A percentile compares a stretch with the other conserved stretches of the same genome.
These are phyloP conservation scores for Eragrostis tef DNA, from an alignment of 202 grass and related monocot species.

Conservation along the genomic window DNA sequence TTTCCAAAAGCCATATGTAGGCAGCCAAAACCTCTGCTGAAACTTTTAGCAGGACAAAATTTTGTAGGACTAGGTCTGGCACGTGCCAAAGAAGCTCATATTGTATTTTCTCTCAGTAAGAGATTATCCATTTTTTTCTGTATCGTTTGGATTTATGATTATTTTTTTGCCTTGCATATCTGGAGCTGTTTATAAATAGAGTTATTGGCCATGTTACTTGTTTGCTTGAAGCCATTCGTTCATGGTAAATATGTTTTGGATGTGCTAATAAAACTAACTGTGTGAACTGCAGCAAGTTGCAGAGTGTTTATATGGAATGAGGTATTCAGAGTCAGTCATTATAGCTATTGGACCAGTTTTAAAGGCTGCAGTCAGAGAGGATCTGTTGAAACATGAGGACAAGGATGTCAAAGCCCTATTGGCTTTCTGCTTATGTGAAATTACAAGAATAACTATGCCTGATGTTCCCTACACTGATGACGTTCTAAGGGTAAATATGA, in stretches of 20 bases:
- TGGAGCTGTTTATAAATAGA: background rate
- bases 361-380: slow-evolving; percentile 73
- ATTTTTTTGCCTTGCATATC: background rate
- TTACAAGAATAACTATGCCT: slow-evolving; percentile 97
- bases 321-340: slow-evolving; percentile 50
- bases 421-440: slow-evolving; percentile 91
- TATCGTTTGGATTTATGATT: background rate
- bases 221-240: slow-evolving; percentile 39
- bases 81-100: background rate
- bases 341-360: slow-evolving; percentile 69
- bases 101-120: background rate
- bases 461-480: slow-evolving; percentile 93
- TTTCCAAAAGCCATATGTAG: background rate
- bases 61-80: background rate
- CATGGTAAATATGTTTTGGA: slow-evolving; percentile 7
- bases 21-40: background rate
- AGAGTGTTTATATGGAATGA: slow-evolving; percentile 65
- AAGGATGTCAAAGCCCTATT: slow-evolving; percentile 81
- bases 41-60: background rate
- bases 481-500: slow-evolving; percentile 76
- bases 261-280: slow-evolving; percentile 43
- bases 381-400: slow-evolving; percentile 86
- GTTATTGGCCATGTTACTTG: background rate
- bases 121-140: background rate
- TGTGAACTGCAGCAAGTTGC: slow-evolving; percentile 67